Evolutionary conservation across 2,329 filamentous ascomycete genomes (phyloP), one percentile per base, ranked within the genome.

Genomic region (Moelleriella libera): DNA sequence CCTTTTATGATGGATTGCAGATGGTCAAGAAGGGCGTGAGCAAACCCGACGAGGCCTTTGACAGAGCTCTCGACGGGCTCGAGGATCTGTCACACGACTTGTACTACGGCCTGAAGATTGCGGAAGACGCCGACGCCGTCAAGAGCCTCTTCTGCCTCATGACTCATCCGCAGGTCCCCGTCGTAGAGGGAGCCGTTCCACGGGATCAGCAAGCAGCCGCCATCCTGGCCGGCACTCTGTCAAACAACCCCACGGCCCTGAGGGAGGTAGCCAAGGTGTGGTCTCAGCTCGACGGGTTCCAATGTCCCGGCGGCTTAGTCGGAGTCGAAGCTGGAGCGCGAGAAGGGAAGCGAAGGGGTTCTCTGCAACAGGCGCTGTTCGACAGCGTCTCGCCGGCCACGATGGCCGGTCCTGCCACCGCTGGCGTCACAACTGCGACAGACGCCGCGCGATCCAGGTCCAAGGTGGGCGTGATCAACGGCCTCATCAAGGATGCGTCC

Each of bases 21-120:
- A 63, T 70, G 40, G 58, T 82, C 45, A 74, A 75, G 55, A 67
- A 61, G 44, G 66, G 68, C n/a, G 54, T 56, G 9, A 53, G 51
- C 21, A 54, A 55, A 6, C 53, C 54, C 41, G 58, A 60, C 12
- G 53, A 62, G 47, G 60, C 58, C 3, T 64, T 78, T 11, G 70
- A 74, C 41, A 63, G 64, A 9, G 74, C 75, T 0, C 67, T 85
- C 6, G 70, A 75, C 34, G 68, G 68, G 34, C 69, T 85, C n/a
- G 69, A 75, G 51, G 80, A 84, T 6, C 64, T 83, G 30, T 74
- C 80, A 0, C 80, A 84, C 60, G 81, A 83, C 60, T 77, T 83
- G 52, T 84, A 82, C 65, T 85, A 83, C 60, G 81, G 81, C 8
- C 65, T 80, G 14, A 76, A 81, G 58, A 71, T 83, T 49, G 68